Percentiles rank a stretch among this genome's conserved stretches.
Conservation (phyloP, 2,329 filamentous ascomycete genomes). For the Arthroderma sp. region DNA sequence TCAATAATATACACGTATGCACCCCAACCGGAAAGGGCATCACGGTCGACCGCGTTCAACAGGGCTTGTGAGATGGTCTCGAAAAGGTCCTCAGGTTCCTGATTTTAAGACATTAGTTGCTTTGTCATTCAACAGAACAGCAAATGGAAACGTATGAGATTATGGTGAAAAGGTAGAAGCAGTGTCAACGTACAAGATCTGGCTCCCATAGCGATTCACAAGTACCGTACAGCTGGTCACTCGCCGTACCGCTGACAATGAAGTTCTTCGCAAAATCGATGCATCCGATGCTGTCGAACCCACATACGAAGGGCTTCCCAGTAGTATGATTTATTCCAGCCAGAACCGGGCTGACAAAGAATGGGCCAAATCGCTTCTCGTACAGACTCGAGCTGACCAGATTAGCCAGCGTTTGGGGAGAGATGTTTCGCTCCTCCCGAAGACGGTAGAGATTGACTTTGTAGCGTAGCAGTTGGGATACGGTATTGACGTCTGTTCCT, state of each 20-base stretch:
- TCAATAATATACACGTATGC: constrained; percentile 99
- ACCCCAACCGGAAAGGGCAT: constrained; percentile 94
- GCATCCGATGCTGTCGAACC: constrained; percentile 97
- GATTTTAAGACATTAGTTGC: not conserved
- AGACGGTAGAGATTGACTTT: constrained; percentile 99
- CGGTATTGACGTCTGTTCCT: constrained; percentile 87
- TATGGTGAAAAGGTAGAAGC: not conserved
- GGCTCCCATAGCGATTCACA: constrained; percentile 98
- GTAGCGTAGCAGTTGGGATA: constrained; percentile 95
- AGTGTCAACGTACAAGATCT: constrained; percentile 58
- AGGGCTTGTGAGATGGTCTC: constrained; percentile 96
- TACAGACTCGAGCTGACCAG: constrained; percentile 84
- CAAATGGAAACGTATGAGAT: not conserved
- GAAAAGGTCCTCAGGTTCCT: constrained; percentile 89
- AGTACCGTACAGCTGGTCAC: constrained; percentile 96
- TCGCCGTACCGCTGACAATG: constrained; percentile 91
- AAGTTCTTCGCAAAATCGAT: constrained; percentile 99
- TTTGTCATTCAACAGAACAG: not conserved
- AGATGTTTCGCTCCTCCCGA: constrained; percentile 93
- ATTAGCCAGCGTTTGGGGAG: constrained; percentile 90
- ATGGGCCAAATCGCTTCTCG: constrained; percentile 90
- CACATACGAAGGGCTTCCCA: constrained; percentile 93
- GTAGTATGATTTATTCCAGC: constrained; percentile 91
- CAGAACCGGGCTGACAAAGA: constrained; percentile 89
- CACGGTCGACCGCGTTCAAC: constrained; percentile 89